Conservation (phyloP, 2,329 filamentous ascomycete species). For the Thermochaetoides dissita region DNA sequence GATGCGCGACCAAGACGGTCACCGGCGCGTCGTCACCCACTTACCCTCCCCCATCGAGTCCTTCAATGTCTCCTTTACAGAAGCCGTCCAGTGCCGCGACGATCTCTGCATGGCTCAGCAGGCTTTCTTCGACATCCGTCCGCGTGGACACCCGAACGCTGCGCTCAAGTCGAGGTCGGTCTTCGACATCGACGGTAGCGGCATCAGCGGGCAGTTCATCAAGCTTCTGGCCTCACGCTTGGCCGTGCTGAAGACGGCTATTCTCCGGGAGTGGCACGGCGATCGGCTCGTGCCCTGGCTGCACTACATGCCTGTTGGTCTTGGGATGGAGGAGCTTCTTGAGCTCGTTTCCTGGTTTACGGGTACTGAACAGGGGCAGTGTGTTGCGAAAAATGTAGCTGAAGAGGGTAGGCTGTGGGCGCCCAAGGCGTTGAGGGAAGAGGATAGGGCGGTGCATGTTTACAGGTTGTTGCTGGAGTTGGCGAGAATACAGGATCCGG, state of each 20-base stretch:
- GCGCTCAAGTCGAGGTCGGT: conserved; percentile 26
- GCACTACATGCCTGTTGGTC: conserved; percentile 41
- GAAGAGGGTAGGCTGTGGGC: conserved; percentile 42
- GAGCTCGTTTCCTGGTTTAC: conserved; percentile 35
- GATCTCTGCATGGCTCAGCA: conserved; percentile 12
- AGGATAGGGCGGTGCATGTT: conserved; percentile 46
- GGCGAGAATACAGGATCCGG: conserved; percentile 26
- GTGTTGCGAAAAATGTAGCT: conserved; percentile 36
- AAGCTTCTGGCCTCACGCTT: conserved; percentile 33
- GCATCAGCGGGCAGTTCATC: conserved; percentile 39
- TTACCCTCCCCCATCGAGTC: background rate
- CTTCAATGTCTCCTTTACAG: conserved; percentile 27
- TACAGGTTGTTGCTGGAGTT: conserved; percentile 49
- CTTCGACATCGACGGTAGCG: conserved; percentile 43
- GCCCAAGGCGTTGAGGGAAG: conserved; percentile 35
- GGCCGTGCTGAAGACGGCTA: conserved; percentile 35
- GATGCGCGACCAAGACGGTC: conserved; percentile 13
- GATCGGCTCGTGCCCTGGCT: conserved; percentile 41
- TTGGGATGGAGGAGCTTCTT: conserved; percentile 35
- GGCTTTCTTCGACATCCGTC: conserved; percentile 8
- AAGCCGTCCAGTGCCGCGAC: conserved; percentile 1
- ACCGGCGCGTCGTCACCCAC: conserved; percentile 6
- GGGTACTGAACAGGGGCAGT: conserved; percentile 30
- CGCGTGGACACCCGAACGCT: conserved; percentile 16
- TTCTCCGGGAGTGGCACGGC: conserved; percentile 44